Conservation (phyloP, 2,329 filamentous ascomycete genomes). For the Elsinoe fawcettii region DNA sequence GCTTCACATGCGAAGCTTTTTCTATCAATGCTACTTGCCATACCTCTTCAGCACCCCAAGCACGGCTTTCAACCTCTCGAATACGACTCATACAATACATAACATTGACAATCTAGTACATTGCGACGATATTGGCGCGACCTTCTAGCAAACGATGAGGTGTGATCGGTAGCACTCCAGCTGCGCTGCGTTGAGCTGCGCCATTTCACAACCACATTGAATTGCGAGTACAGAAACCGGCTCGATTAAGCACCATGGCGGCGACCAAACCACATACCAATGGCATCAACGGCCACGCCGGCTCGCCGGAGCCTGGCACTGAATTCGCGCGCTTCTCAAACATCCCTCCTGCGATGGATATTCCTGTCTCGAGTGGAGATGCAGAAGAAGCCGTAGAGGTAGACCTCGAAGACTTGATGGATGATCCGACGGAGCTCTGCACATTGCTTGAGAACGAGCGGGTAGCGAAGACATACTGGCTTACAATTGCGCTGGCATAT, state of each 20-base stretch:
- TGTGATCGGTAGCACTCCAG: not conserved
- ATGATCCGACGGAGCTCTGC: constrained; percentile 91
- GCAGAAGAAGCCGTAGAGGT: constrained; percentile 76
- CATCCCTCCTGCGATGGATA: constrained; percentile 56
- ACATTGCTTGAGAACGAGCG: constrained; percentile 91
- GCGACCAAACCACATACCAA: constrained; percentile 46
- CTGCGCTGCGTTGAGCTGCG: not conserved
- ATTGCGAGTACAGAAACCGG: not conserved
- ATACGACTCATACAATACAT: not conserved
- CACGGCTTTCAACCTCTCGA: not conserved
- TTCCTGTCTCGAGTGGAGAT: constrained; percentile 54
- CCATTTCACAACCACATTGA: not conserved
- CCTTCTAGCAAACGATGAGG: not conserved
- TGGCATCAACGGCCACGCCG: constrained; percentile 42
- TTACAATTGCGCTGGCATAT: constrained; percentile 94
- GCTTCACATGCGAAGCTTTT: not conserved
- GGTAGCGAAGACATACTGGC: constrained; percentile 88
- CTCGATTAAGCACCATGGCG: constrained; percentile 38
- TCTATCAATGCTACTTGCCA: not conserved
- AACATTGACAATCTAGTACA: not conserved
- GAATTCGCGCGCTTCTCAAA: constrained; percentile 48
- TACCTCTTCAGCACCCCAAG: not conserved
- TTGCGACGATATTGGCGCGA: not conserved
- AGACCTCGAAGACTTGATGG: constrained; percentile 79
- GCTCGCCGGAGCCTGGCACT: constrained; percentile 29